Percentiles rank a stretch among this genome's conserved stretches.
These are phyloP conservation scores for Dalechampia spathulata DNA, from an alignment of 441 rosid species.

Conservation along the genomic window DNA sequence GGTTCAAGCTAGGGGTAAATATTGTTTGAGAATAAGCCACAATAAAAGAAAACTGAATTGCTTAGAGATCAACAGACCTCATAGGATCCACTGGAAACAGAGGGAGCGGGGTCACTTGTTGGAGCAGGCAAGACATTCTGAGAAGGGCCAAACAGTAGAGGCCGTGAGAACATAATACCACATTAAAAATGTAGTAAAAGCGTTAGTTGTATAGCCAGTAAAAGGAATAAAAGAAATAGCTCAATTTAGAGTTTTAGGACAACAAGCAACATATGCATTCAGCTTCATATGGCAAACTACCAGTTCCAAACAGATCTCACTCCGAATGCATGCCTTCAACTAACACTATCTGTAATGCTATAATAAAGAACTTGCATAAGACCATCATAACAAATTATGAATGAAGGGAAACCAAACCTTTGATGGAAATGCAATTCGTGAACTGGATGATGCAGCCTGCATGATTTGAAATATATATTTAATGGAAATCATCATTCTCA, in stretches of 20 bases:
- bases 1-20: conserved; percentile 21
- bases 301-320: neutral
- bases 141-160: conserved; percentile 9
- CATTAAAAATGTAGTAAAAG: conserved; percentile 5
- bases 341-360: neutral
- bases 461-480: conserved; percentile 16
- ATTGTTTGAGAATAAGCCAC: neutral
- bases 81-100: conserved; percentile 36
- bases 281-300: neutral
- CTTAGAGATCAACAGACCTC: conserved; percentile 36
- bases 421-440: conserved; percentile 38
- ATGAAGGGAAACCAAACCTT: conserved; percentile 37
- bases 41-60: neutral
- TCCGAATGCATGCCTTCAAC: neutral
- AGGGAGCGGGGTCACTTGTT: conserved; percentile 34
- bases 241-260: neutral
- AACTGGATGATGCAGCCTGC: conserved; percentile 54
- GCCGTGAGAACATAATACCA: conserved; percentile 8
- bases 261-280: neutral
- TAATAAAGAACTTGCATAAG: too few relatives aligned
- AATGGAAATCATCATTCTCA: conserved; percentile 2
- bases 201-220: too few relatives aligned
- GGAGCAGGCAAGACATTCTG: conserved; percentile 57
- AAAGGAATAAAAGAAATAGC: neutral
- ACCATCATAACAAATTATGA: neutral